These are phyloP conservation scores for Pyricularia grisea DNA, from an alignment of 2,329 filamentous ascomycete species.

Conservation along the genomic window DNA sequence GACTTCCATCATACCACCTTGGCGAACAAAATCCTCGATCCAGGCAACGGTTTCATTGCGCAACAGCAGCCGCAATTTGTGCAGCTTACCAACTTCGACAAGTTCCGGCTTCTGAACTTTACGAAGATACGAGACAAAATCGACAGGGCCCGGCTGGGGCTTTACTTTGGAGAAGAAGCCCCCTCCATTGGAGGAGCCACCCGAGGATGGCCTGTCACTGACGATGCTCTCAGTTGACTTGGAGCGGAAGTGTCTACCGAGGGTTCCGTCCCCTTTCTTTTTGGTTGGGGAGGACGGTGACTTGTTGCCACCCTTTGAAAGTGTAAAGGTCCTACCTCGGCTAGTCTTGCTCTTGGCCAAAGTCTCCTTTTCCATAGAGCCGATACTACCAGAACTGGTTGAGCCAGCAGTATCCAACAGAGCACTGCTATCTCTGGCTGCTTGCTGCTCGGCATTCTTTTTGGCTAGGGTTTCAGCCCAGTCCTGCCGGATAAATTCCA, in stretches of 20 bases:
- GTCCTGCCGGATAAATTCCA: conserved; percentile 89
- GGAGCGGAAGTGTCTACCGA: conserved; percentile 56
- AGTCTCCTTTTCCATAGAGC: conserved; percentile 28
- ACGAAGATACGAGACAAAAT: conserved; percentile 79
- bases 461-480: conserved; percentile 58
- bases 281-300: conserved; percentile 63
- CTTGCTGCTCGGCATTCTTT: conserved; percentile 14
- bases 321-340: conserved; percentile 69
- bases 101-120: conserved; percentile 73
- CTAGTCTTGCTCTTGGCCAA: conserved; percentile 45
- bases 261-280: conserved; percentile 54
- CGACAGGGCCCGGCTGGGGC: conserved; percentile 63
- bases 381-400: conserved; percentile 30
- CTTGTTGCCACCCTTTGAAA: conserved; percentile 49
- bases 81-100: conserved; percentile 88
- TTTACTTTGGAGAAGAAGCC: conserved; percentile 60
- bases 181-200: conserved; percentile 15
- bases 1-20: conserved; percentile 88
- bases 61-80: conserved; percentile 81
- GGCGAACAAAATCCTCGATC: conserved; percentile 85
- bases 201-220: conserved; percentile 48
- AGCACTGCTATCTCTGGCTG: not conserved
- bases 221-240: conserved; percentile 65
- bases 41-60: conserved; percentile 93
- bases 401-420: conserved; percentile 27